Percentiles rank a stretch among this genome's conserved stretches.
Conservation (phyloP, 73 alveolate species). For the Durusdinium trenchii region DNA sequence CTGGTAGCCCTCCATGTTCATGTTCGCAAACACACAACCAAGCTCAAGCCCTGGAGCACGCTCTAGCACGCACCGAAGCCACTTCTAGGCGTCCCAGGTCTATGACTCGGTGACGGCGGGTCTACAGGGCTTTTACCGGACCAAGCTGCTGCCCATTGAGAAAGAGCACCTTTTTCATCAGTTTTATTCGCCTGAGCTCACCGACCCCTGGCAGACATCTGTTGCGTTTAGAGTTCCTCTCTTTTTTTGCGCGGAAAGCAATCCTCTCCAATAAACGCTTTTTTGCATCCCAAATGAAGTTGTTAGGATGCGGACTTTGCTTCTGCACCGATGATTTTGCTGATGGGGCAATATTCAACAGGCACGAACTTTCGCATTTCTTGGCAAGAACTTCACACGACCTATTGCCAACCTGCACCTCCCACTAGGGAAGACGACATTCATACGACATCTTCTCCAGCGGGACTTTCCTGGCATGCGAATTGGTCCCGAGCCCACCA, state of each 20-base stretch:
- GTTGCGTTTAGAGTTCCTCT: not conserved
- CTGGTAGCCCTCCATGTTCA: no score
- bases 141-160: constrained; percentile 82
- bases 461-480: constrained; percentile 89
- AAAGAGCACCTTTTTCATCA: constrained; percentile 59
- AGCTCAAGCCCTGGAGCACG: no score
- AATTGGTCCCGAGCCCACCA: constrained; percentile 95
- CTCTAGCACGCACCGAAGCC: no score
- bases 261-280: not conserved
- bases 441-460: constrained; percentile 87
- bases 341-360: constrained; percentile 91
- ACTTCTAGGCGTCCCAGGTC: constrained; percentile 63
- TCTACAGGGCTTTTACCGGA: constrained; percentile 60
- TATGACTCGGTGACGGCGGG: constrained; percentile 86
- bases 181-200: constrained; percentile 91
- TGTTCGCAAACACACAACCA: no score
- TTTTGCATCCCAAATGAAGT: not conserved
- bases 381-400: no score
- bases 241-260: not conserved
- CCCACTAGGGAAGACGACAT: constrained; percentile 90
- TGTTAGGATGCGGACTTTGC: constrained; percentile 86
- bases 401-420: no score
- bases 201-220: constrained; percentile 4
- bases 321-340: constrained; percentile 90
- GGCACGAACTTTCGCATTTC: constrained; percentile 18